Percentiles rank a stretch among this genome's conserved stretches.
Evolutionary conservation across 352 stramenopile species (phyloP).

Genomic region (Phytophthora citricola): DNA sequence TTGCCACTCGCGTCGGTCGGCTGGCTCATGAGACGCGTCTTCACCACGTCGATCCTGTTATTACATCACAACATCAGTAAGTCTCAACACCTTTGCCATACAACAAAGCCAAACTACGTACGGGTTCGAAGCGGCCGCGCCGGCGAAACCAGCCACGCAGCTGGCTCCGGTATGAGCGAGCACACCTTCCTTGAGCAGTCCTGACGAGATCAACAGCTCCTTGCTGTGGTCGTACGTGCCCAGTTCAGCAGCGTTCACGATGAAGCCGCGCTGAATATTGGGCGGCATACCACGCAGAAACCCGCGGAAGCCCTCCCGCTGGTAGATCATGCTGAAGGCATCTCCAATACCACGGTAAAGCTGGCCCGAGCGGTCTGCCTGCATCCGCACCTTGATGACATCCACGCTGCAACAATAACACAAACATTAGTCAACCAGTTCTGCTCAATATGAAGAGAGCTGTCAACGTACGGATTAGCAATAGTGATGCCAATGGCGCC

Average conservation of each 20-base stretch:
- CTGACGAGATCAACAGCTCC: constrained; percentile 71
- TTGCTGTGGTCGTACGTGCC: constrained; percentile 91
- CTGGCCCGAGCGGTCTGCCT: constrained; percentile 72
- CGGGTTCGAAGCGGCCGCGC: constrained; percentile 77
- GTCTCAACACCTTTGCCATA: neutral
- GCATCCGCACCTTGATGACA: constrained; percentile 91
- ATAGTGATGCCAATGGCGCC: constrained; percentile 82
- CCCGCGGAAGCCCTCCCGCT: constrained; percentile 70
- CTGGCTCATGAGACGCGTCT: constrained; percentile 86
- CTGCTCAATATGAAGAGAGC: neutral
- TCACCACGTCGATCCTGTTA: constrained; percentile 82
- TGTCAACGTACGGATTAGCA: constrained; percentile 80
- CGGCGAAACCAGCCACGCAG: constrained; percentile 78
- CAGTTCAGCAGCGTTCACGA: constrained; percentile 88
- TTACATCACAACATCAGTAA: constrained; percentile 10
- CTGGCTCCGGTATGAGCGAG: constrained; percentile 79
- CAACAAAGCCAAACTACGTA: constrained; percentile 34
- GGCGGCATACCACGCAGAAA: constrained; percentile 85
- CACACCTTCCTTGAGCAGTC: constrained; percentile 64
- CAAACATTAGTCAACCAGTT: constrained; percentile 1
- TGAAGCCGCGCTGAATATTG: constrained; percentile 88
- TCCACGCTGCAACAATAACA: constrained; percentile 61
- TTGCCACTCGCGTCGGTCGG: constrained; percentile 61
- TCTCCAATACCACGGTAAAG: constrained; percentile 77
- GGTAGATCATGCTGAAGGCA: constrained; percentile 77